A percentile compares a stretch with the other conserved stretches of the same genome.
phyloP scores from a whole-genome alignment of 148 eudicot species.

The Cornus kousa region DNA sequence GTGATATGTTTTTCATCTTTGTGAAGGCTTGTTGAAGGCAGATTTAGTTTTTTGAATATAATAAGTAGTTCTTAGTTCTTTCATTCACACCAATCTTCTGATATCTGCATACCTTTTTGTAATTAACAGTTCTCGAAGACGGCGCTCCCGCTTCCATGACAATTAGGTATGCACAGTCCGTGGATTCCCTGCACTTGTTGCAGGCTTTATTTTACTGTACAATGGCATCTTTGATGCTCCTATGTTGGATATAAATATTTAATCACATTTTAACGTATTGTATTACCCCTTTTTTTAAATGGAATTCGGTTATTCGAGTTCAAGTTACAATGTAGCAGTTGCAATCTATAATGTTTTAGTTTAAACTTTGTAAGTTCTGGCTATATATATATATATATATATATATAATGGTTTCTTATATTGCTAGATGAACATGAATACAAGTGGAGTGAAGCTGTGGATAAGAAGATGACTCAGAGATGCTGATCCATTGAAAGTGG shows the following conservation, averaged over 20 bases:
- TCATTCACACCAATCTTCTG: neutral
- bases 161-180: constrained; percentile 44
- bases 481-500: neutral
- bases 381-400: neutral
- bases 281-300: neutral
- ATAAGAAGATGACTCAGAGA: neutral
- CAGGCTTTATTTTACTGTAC: neutral
- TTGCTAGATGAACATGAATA: constrained; percentile 3
- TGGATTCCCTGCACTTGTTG: neutral
- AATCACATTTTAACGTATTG: neutral
- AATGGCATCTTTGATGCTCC: neutral
- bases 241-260: neutral
- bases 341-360: neutral
- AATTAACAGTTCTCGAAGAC: constrained; percentile 66
- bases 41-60: neutral
- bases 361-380: neutral
- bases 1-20: neutral
- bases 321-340: neutral
- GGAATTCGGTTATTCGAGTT: neutral
- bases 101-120: neutral
- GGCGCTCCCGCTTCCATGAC: constrained; percentile 77
- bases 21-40: neutral
- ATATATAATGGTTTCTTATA: neutral
- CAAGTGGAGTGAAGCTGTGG: constrained; percentile 8
- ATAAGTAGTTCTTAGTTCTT: neutral